These are phyloP conservation scores for Suillus subaureus DNA, from an alignment of 768 basidiomycete genomes.

Conservation along the genomic window DNA sequence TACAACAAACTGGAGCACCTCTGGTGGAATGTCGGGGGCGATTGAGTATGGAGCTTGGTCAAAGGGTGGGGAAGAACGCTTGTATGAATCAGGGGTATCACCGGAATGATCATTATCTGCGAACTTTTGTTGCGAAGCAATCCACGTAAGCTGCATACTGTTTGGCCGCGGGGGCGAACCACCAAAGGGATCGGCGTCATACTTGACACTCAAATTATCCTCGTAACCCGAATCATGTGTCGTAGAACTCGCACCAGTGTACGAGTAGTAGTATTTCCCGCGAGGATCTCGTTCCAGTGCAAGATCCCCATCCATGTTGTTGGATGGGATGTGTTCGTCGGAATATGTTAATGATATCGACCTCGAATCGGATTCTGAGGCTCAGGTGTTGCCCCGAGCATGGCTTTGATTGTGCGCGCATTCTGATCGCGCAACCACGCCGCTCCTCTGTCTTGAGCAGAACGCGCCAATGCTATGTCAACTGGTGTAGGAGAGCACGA, in stretches of 20 bases:
- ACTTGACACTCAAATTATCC: slow-evolving; percentile 43
- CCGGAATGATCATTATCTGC: slow-evolving; percentile 22
- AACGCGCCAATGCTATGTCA: slow-evolving; percentile 40
- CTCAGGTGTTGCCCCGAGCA: slow-evolving; percentile 58
- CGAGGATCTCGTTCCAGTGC: slow-evolving; percentile 65
- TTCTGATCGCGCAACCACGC: slow-evolving; percentile 87
- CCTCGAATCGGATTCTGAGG: slow-evolving; percentile 55
- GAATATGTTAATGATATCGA: slow-evolving; percentile 39
- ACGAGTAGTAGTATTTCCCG: slow-evolving; percentile 80
- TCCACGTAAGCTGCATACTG: slow-evolving; percentile 68
- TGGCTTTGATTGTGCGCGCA: slow-evolving; percentile 59
- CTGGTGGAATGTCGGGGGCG: slow-evolving; percentile 45
- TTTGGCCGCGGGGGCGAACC: slow-evolving; percentile 48
- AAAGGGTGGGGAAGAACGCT: slow-evolving; percentile 9
- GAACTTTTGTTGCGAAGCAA: slow-evolving; percentile 53
- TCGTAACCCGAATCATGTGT: slow-evolving; percentile 57
- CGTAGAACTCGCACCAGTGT: slow-evolving; percentile 53
- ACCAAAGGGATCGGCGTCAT: slow-evolving; percentile 31
- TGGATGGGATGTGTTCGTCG: slow-evolving; percentile 37
- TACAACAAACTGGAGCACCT: slow-evolving; percentile 55
- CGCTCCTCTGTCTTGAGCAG: slow-evolving; percentile 67
- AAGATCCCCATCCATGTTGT: slow-evolving; percentile 58
- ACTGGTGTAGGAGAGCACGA: slow-evolving; percentile 44
- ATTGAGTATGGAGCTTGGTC: slow-evolving; percentile 22
- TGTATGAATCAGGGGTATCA: slow-evolving; percentile 16